Conservation (phyloP, 2,329 filamentous ascomycete species). For the Grosmannia penicillata region DNA sequence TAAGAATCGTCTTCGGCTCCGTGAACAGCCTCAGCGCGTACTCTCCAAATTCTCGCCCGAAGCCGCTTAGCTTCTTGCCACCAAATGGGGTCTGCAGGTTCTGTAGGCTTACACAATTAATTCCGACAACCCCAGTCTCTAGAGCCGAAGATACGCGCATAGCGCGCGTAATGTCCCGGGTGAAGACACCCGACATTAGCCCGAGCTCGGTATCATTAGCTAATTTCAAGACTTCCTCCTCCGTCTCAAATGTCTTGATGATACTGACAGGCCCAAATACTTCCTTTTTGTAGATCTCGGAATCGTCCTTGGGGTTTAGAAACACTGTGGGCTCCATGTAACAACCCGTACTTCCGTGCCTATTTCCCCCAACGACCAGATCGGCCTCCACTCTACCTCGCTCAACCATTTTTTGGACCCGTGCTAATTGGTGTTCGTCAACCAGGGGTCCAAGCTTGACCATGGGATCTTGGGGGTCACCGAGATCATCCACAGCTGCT, state of each 20-base stretch:
- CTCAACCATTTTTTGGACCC: constrained; percentile 29
- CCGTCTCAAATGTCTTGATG: constrained; percentile 61
- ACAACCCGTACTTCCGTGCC: constrained; percentile 22
- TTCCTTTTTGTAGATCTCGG: constrained; percentile 59
- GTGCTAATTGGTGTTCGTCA: constrained; percentile 30
- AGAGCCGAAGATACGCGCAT: constrained; percentile 57
- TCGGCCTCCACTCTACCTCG: constrained; percentile 22
- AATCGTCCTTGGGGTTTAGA: background rate
- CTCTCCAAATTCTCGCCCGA: constrained; percentile 32
- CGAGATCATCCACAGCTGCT: constrained; percentile 36
- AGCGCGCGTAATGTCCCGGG: constrained; percentile 55
- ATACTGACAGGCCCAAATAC: constrained; percentile 70
- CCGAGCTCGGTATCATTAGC: constrained; percentile 64
- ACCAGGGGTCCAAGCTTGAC: constrained; percentile 46
- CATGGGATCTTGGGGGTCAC: constrained; percentile 41
- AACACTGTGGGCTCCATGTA: constrained; percentile 8
- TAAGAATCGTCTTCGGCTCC: constrained; percentile 34
- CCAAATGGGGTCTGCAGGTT: constrained; percentile 30
- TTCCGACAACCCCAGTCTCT: constrained; percentile 40
- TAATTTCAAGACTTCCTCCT: constrained; percentile 53
- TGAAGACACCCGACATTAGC: constrained; percentile 67
- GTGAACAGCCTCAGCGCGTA: constrained; percentile 31
- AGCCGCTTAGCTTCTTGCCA: constrained; percentile 32
- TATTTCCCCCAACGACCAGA: constrained; percentile 20
- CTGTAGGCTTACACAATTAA: constrained; percentile 29